phyloP scores from a whole-genome alignment of 2,329 filamentous ascomycete species.

The Cytospora piceicola region DNA sequence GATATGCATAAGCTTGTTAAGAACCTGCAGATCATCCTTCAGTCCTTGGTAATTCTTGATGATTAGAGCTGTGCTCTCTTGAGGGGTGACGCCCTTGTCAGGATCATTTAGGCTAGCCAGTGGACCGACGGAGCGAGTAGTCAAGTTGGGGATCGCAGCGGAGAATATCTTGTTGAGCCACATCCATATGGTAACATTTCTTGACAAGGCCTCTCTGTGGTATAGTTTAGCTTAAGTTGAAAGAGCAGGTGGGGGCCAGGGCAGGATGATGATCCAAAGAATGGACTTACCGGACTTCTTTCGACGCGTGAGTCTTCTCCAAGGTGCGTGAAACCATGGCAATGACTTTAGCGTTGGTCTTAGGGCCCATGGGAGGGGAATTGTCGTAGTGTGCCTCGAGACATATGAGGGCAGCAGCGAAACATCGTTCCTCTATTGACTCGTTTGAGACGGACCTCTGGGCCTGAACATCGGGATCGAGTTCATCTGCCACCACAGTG shows the following conservation, averaged over 20 bases:
- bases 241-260: neutral
- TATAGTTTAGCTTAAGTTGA: conserved; percentile 6
- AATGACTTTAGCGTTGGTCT: conserved; percentile 58
- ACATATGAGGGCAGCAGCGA: conserved; percentile 63
- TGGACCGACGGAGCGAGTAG: conserved; percentile 61
- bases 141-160: conserved; percentile 63
- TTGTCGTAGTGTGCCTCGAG: conserved; percentile 65
- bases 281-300: conserved; percentile 58
- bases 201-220: conserved; percentile 60
- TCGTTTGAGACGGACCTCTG: conserved; percentile 39
- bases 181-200: conserved; percentile 68
- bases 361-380: conserved; percentile 59
- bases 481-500: conserved; percentile 30
- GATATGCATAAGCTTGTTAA: conserved; percentile 71
- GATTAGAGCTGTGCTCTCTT: conserved; percentile 66
- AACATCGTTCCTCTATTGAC: conserved; percentile 67
- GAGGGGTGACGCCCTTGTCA: conserved; percentile 60
- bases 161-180: conserved; percentile 66
- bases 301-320: conserved; percentile 65
- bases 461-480: conserved; percentile 31
- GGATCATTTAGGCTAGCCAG: conserved; percentile 57
- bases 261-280: neutral
- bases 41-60: conserved; percentile 64
- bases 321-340: conserved; percentile 63
- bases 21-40: conserved; percentile 64